These are phyloP conservation scores for Clarireedia monteithiana DNA, from an alignment of 2,329 filamentous ascomycete species.

Conservation along the genomic window DNA sequence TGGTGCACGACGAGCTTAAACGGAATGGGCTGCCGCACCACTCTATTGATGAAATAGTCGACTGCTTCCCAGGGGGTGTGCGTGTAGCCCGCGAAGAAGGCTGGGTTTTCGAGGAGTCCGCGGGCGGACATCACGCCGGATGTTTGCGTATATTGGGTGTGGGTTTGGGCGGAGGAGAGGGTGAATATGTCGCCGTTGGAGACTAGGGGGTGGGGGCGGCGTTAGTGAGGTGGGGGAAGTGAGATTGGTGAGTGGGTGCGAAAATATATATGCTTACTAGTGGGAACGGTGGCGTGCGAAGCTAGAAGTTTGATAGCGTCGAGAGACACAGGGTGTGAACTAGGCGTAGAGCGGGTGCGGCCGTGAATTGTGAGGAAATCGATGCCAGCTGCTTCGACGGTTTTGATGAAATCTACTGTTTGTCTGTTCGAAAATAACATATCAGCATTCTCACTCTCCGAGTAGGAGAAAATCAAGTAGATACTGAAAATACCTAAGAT, in stretches of 20 bases:
- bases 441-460: neutral
- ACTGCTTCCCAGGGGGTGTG: slow-evolving; percentile 56
- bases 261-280: slow-evolving; percentile 23
- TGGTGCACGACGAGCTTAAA: slow-evolving; percentile 59
- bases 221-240: no score
- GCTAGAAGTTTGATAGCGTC: slow-evolving; percentile 44
- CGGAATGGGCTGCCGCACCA: slow-evolving; percentile 49
- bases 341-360: slow-evolving; percentile 53
- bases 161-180: slow-evolving; percentile 29
- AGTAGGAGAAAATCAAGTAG: neutral
- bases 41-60: slow-evolving; percentile 53
- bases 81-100: slow-evolving; percentile 47
- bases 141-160: slow-evolving; percentile 36
- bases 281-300: slow-evolving; percentile 47
- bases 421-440: slow-evolving; percentile 9
- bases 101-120: slow-evolving; percentile 59
- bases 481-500: slow-evolving; percentile 36
- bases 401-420: slow-evolving; percentile 53
- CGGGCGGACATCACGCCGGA: slow-evolving; percentile 64
- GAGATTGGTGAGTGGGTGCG: no score
- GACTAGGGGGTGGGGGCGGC: slow-evolving; percentile 27
- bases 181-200: slow-evolving; percentile 65
- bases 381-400: slow-evolving; percentile 49
- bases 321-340: slow-evolving; percentile 51
- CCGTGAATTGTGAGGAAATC: slow-evolving; percentile 67